Base-by-base conservation (phyloP, 192 early-diverging fungal species). In the Rhizophagus prolifer region DNA sequence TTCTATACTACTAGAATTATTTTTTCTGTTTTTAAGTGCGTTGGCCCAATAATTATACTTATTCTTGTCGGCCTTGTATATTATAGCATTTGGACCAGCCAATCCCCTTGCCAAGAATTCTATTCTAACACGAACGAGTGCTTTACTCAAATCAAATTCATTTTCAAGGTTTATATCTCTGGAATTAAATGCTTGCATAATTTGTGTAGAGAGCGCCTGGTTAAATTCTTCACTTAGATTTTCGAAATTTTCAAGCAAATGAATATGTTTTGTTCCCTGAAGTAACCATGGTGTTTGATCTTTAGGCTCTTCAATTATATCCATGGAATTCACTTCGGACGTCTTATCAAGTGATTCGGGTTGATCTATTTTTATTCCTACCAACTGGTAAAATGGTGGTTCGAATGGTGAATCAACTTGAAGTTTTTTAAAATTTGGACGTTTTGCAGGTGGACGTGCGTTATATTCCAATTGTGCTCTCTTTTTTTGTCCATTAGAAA, bases 351-450 rank as follows among this genome's bases (percentile, higher is more conserved):
- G 46, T 41, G n/a, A 36, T 34, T 63, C 50, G 14, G 36, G 50
- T 13, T 21, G n/a, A 70, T 68, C 74, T 41, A 23, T 70, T 14
- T 8, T n/a, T 50, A 82, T 71, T 8, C 78, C 82, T 26, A 88
- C 62, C 67, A 89, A 77, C 19, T 70, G 70, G 38, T 79, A 74
- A 86, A 94, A 95, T 12, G 89, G 82, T 50, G 91, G 83, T 28
- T 81, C 85, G 78, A 97, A 98, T 12, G 95, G 95, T 65, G 85
- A 76, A 47, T 82, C 64, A 3, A 93, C 81, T 19, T 88, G 86
- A 34, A 92, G 62, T 76, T 95, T 93, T 38, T 77, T 79, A 78
- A 91, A 98, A 83, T 97, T 96, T 64, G 88, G 76, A 38, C 95
- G 85, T 78, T 99, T 97, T 8, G 89, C 91, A 0, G 88, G 86